Base-by-base conservation (phyloP, 306 rosid species). In the Lathyrus aphaca region DNA sequence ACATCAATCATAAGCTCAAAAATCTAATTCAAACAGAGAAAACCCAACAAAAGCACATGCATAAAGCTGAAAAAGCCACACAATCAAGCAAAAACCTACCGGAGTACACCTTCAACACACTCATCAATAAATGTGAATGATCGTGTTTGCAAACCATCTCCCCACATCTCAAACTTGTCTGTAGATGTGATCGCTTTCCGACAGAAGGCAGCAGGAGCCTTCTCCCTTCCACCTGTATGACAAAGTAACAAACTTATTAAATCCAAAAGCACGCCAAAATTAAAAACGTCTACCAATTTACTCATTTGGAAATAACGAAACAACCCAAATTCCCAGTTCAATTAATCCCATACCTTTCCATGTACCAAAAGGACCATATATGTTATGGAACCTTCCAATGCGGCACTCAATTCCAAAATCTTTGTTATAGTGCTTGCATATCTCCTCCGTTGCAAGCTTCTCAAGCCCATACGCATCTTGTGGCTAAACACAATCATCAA, bases 391-490 rank as follows among this genome's bases (percentile, higher is more conserved):
- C 83, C 99, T 91, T 71, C 97, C 99, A 74, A 95, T 59, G 17
- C 99, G 99, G 69, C 99, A 95, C 75, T 91, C 97, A 27, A 95
- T 91, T 59, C 95, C 91, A 73, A 95, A 95, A 79, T 95, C 99
- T 55, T 91, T 95, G 29, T 88, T 91, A 77, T 95, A 95, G 72
- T 95, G 97, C 80, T 91, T 95, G 85, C 99, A 95, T 74, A 95
- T 73, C 87, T 95, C 99, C 86, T 95, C 99, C 3, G 97, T 91
- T 42, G 97, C 99, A 75, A 95, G 99, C 86, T 95, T 95, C 88
- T 95, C 97, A 42, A 95, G 79, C 17, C 99, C 99, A 72, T 95
- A 95, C 16, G 99, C 99, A 91, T 95, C 99, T 95, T 95, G 99
- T 49, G 99, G 99, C 99, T 95, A 78, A 27, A 55, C 27, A 70